Percentiles rank a stretch among this genome's conserved stretches.
phyloP scores from a whole-genome alignment of 345 rosid genomes.

The Aquilaria yunnanensis region DNA sequence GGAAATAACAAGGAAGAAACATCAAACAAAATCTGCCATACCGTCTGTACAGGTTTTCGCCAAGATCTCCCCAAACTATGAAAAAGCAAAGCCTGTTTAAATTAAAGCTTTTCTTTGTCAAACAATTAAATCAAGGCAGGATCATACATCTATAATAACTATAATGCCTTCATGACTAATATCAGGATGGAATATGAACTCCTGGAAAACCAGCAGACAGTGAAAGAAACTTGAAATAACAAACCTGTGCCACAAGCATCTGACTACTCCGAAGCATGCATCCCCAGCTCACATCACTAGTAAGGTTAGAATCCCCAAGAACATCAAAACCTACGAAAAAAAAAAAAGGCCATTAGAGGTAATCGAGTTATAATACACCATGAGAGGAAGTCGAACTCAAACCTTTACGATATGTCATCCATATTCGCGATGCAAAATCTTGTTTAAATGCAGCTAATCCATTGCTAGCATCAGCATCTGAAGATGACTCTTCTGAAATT shows the following conservation, averaged over 20 bases:
- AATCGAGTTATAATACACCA: not conserved
- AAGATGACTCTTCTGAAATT: constrained; percentile 43
- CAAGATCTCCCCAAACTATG: constrained; percentile 89
- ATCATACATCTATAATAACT: not conserved
- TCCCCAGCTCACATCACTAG: constrained; percentile 88
- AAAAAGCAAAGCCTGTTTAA: constrained; percentile 68
- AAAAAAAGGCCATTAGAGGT: constrained; percentile 12
- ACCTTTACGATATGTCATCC: constrained; percentile 92
- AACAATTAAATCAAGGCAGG: constrained; percentile 3
- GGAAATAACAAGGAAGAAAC: not conserved
- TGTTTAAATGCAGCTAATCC: constrained; percentile 50
- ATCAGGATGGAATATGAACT: not conserved
- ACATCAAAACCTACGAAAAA: constrained; percentile 65
- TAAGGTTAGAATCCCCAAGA: constrained; percentile 52
- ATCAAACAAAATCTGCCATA: constrained; percentile 15
- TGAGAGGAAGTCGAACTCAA: constrained; percentile 11
- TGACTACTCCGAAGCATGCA: constrained; percentile 99
- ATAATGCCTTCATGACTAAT: not conserved
- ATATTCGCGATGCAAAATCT: constrained; percentile 76
- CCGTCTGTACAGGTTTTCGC: constrained; percentile 60
- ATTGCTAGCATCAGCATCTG: constrained; percentile 29
- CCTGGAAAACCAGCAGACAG: not conserved
- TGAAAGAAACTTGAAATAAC: constrained; percentile 1
- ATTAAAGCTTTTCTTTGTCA: constrained; percentile 9
- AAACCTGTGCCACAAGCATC: constrained; percentile 93